A percentile compares a stretch with the other conserved stretches of the same genome.
Evolutionary conservation across 441 rosid genomes (phyloP).

Genomic region (Euphorbia schlechtendalii): DNA sequence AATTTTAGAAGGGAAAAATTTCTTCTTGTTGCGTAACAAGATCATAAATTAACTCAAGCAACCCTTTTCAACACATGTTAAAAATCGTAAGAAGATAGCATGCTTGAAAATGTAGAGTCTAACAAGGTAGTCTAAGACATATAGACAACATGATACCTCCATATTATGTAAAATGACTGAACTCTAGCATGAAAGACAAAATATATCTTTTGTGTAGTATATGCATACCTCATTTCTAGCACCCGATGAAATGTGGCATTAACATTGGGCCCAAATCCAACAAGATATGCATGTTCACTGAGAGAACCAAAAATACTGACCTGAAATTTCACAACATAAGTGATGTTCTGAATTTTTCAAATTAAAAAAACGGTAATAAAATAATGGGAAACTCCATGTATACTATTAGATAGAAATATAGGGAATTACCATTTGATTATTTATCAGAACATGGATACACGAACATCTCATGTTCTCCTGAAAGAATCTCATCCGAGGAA

Average conservation of each 20-base stretch:
- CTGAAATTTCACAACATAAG: conserved; percentile 28
- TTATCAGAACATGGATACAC: conserved; percentile 50
- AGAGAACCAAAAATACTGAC: conserved; percentile 55
- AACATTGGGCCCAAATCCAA: conserved; percentile 70
- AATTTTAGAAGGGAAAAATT: too few species aligned
- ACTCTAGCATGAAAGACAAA: conserved; percentile 8
- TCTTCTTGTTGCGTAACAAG: too few species aligned
- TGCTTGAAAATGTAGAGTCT: not conserved
- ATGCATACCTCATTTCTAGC: conserved; percentile 52
- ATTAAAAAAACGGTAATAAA: conserved; percentile 7
- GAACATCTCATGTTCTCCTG: conserved; percentile 24
- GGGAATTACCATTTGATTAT: conserved; percentile 48
- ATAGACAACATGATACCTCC: not conserved
- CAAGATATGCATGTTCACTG: conserved; percentile 47
- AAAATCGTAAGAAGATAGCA: not conserved
- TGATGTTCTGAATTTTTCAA: conserved; percentile 21
- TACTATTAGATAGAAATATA: not conserved
- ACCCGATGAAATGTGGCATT: conserved; percentile 71
- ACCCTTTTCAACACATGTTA: not conserved
- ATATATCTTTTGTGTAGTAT: conserved; percentile 11
- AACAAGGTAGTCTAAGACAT: not conserved
- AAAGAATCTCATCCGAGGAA: conserved; percentile 22
- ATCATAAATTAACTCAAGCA: too few species aligned
- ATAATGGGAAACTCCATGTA: conserved; percentile 8
- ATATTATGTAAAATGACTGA: not conserved